Evolutionary conservation across 306 rosid genomes (phyloP), one percentile per base, ranked within the genome.

Genomic region (Cucurbita maxima): DNA sequence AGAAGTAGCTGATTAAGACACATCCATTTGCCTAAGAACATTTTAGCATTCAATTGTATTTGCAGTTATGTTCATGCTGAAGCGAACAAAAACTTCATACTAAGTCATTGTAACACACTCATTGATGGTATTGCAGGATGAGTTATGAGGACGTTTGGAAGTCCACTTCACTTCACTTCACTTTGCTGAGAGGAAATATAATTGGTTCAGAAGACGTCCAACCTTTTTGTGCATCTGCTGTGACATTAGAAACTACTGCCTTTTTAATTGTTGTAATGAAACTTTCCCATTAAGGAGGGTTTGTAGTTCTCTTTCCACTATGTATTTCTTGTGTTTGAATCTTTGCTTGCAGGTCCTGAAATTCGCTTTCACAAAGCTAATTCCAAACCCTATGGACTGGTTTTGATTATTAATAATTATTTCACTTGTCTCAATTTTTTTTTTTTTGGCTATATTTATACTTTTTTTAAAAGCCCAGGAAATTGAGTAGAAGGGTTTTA

Each of bases 111-210:
- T 10, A 43, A 66, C 11, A 6, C 3, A 19, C 37, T 44, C 4
- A 6, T 47, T 68, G 57, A 43, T 68, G 38, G 57, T 68, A 18
- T 69, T 48, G 22, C 58, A 69, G 73, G 73, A 69, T 69, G 73
- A 69, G 43, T 38, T 69, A 69, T 69, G 73, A 69, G 58, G 73
- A 1, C 2, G 30, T 7, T 47, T 22, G 14, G 37, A 3, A 67
- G 51, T 8, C 20, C 13, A 14, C 54, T 50, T 1, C 54, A 50
- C 54, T 50, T 1, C 54, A 50, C 34, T 3, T 30, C 34, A 30
- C 3, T 30, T 30, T 2, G 34, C 34, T 30, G 34, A 30, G 34
- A 30, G 34, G 34, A 30, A 30, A 30, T 30, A 30, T 30, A 30
- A n/a, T 50, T 66, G 54, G 72, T 66, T 18, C 54, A 44, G 20